A percentile compares a stretch with the other conserved stretches of the same genome.
phyloP scores from a whole-genome alignment of 345 rosid species.

The Eucalyptus sideroxylon region DNA sequence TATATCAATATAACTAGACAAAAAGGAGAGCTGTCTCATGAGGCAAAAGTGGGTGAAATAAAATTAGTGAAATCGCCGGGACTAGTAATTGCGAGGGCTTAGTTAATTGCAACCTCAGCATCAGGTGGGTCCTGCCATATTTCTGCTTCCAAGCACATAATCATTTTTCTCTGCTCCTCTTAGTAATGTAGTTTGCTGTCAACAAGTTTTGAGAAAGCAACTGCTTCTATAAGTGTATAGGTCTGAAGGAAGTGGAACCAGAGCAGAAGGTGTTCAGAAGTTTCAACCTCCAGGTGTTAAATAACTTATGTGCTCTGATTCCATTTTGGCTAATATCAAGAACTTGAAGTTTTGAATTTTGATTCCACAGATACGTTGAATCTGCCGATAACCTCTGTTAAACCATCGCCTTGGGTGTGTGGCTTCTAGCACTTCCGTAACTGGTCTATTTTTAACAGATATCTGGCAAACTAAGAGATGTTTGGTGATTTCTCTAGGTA shows the following conservation, averaged over 20 bases:
- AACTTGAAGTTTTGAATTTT: background rate
- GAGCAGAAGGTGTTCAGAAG: background rate
- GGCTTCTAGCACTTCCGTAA: background rate
- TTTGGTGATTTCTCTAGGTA: background rate
- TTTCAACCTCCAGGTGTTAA: background rate
- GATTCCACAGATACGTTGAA: background rate
- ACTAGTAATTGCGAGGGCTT: background rate
- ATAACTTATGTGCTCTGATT: background rate
- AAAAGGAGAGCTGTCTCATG: background rate
- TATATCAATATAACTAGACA: no score
- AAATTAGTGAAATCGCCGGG: background rate
- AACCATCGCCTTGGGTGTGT: background rate
- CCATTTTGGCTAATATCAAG: background rate
- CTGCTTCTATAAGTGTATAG: background rate
- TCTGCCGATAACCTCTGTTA: background rate
- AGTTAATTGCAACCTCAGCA: constrained; percentile 40
- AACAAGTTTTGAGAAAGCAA: background rate
- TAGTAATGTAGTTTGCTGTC: background rate
- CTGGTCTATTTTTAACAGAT: background rate
- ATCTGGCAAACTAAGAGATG: background rate
- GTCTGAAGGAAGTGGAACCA: background rate
- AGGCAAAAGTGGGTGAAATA: background rate
- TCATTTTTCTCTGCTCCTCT: background rate
- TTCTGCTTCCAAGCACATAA: background rate
- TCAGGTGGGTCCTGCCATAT: constrained; percentile 25